Evolutionary conservation across 495 filamentous ascomycete species (phyloP).

Genomic region (Jackrogersella multiformis): DNA sequence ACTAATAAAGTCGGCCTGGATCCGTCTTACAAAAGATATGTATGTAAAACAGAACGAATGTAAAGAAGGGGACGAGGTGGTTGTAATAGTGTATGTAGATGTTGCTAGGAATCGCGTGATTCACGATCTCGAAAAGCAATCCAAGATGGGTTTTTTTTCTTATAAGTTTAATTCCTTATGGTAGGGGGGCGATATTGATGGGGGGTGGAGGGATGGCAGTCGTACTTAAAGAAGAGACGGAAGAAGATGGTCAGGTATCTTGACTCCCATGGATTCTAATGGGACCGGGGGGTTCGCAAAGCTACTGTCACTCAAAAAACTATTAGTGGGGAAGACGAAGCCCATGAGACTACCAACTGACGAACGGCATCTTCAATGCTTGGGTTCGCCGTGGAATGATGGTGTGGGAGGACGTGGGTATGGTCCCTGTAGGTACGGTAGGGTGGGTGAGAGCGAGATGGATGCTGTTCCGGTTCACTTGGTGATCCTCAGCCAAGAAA

Average conservation of each 20-base stretch:
- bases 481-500: constrained; percentile 48
- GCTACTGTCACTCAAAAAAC: constrained; percentile 33
- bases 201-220: constrained; percentile 37
- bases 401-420: constrained; percentile 40
- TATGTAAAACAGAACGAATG: constrained; percentile 46
- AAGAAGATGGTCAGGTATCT: constrained; percentile 34
- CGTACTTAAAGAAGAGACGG: constrained; percentile 40
- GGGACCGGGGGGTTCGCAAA: constrained; percentile 28
- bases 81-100: constrained; percentile 39
- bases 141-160: constrained; percentile 41
- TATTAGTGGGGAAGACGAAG: constrained; percentile 43
- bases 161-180: constrained; percentile 43
- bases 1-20: constrained; percentile 36
- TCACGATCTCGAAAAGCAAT: constrained; percentile 41
- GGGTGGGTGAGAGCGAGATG: constrained; percentile 41
- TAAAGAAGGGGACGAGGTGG: constrained; percentile 36
- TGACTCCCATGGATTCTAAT: constrained; percentile 30
- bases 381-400: constrained; percentile 36
- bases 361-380: constrained; percentile 41
- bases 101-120: constrained; percentile 41
- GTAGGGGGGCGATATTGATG: constrained; percentile 38
- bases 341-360: constrained; percentile 44
- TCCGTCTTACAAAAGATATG: constrained; percentile 42
- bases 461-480: constrained; percentile 43
- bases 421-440: constrained; percentile 33